Evolutionary conservation across 169 alveolate species (phyloP), one percentile per base, ranked within the genome.

Genomic region (Eimeria necatrix): DNA sequence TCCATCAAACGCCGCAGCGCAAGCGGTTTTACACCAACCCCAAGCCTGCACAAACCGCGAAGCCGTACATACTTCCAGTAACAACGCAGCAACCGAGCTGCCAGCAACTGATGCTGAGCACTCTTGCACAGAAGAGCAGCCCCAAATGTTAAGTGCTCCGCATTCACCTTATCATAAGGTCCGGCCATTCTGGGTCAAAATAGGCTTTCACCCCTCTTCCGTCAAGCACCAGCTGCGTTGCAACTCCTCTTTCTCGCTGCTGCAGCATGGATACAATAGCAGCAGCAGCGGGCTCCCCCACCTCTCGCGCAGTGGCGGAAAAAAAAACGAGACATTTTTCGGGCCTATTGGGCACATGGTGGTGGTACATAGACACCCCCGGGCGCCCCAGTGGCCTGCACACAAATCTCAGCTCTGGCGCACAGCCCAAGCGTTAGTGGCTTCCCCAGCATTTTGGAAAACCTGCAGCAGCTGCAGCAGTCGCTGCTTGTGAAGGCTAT

Each of bases 171-270:
- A 90, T 90, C 95, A 90, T 96, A 68, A 97, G 95, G 92, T 97
- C 89, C 20, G 98, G 98, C 81, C 96, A 97, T 46, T 78, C 96
- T 9, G 98, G 98, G 71, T 97, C 98, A 80, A 95, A 97, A 94
- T 97, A 97, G 20, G 98, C 98, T 95, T 96, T 97, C 41, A 97
- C 98, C 51, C 98, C 98, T 71, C 98, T 95, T 7, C 98, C 98
- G 52, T 97, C 97, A 52, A 97, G 96, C 14, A 97, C 93, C 10
- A 97, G 97, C 96, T 97, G 98, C 60, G 97, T 97, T 6, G 98
- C 97, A 71, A 96, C 96, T 2, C 98, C 98, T 64, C 98, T 95
- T 52, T 98, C 96, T 46, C 95, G 94, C 80, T 97, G 88, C 68
- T 78, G 88, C 48, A 78, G 70, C 88, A 59, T 26, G 32, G 91